phyloP scores from a whole-genome alignment of 83 land plant species.

The Diphasiastrum complanatum region DNA sequence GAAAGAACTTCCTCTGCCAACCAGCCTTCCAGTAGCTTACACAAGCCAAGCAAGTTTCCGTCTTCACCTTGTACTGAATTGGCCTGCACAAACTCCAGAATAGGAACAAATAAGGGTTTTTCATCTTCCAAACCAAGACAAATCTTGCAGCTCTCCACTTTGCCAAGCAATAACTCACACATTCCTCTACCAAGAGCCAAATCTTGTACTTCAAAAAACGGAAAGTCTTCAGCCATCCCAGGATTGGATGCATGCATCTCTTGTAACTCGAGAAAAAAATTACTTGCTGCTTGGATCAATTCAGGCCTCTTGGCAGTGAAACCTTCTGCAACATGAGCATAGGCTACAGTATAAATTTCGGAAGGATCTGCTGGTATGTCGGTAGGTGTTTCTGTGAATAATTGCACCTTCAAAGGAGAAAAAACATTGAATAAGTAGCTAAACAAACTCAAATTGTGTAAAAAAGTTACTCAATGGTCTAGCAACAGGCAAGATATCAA shows the following conservation, averaged over 20 bases:
- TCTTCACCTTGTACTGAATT: slow-evolving; percentile 59
- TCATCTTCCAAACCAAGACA: slow-evolving; percentile 79
- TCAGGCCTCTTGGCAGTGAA: slow-evolving; percentile 67
- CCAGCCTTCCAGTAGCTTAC: slow-evolving; percentile 89
- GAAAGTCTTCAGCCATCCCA: slow-evolving; percentile 11
- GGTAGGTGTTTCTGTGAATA: slow-evolving; percentile 72
- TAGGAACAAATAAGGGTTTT: slow-evolving; percentile 52
- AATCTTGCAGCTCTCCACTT: slow-evolving; percentile 64
- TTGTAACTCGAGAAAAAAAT: slow-evolving; percentile 68
- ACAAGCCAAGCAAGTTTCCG: slow-evolving; percentile 68
- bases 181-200: slow-evolving; percentile 78
- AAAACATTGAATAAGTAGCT: not conserved
- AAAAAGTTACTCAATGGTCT: slow-evolving; percentile 1
- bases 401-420: slow-evolving; percentile 36
- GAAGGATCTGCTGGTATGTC: slow-evolving; percentile 78
- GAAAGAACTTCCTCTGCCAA: slow-evolving; percentile 76
- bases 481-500: too few species aligned
- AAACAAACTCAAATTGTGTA: slow-evolving; percentile 1
- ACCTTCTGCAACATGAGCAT: slow-evolving; percentile 82
- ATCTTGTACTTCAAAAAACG: slow-evolving; percentile 41
- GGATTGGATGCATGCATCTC: slow-evolving; percentile 38
- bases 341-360: slow-evolving; percentile 83
- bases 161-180: slow-evolving; percentile 74
- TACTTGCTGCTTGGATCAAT: slow-evolving; percentile 66
- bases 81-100: slow-evolving; percentile 62